Base-by-base conservation (phyloP, 169 alveolate genomes). In the Eimeria praecox region DNA sequence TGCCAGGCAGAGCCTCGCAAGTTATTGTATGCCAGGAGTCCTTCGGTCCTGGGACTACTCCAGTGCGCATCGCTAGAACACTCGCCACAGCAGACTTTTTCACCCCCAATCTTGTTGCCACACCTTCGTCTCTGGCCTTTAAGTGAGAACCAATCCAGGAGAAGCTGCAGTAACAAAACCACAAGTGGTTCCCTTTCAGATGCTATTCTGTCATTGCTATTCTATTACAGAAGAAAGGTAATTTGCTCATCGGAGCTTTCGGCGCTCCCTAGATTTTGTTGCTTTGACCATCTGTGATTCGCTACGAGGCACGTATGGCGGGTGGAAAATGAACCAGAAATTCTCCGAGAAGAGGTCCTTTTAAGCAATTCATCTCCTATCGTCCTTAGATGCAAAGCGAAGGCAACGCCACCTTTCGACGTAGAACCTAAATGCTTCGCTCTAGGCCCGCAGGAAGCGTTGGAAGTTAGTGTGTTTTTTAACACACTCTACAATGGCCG, bases 331-430 rank as follows among this genome's bases (percentile, higher is more conserved):
- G 71, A 56, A 64, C 27, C 66, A 64, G 75, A 33, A 1, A 97
- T 66, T 96, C 98, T 62, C 97, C 97, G 95, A 82, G 82, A 46
- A 35, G n/a, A 96, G 38, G 95, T 99, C 14, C 97, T 96, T 75
- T 96, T 98, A 35, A 97, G 97, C 64, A 98, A 98, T 96, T 97
- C 97, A 44, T 97, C 99, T 42, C 97, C 97, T 49, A 95, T 99
- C 44, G 97, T 98, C 18, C 98, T 98, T 18, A 97, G 98, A 66
- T 98, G 98, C 97, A 91, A 96, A 18, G 88, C 98, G 38, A 98
- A 97, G 94, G 96, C 97, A 40, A 88, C 96, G 30, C 98, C 98
- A 12, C 99, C 99, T 22, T 98, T 98, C 96, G 91, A 97, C 44
- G 98, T 98, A 22, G 97, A 96, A 38, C 95, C 97, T 87, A 98